phyloP scores from a whole-genome alignment of 441 rosid species.

The Melastoma candidum region DNA sequence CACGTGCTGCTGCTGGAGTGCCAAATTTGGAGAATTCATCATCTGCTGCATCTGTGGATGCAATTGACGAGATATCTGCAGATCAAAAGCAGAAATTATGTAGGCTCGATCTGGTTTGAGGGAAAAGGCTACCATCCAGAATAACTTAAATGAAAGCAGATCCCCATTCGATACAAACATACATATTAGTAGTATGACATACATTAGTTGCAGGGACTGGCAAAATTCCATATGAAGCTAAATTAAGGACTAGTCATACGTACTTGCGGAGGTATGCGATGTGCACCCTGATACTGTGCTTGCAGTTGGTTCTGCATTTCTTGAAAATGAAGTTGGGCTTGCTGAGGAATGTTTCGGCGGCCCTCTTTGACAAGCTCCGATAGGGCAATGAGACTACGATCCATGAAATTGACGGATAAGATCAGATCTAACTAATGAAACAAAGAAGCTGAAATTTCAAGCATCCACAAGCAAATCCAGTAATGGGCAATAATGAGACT shows the following conservation, averaged over 20 bases:
- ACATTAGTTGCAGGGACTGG: constrained; percentile 1
- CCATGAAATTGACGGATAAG: constrained; percentile 4
- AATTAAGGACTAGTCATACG: constrained; percentile 12
- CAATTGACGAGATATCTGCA: constrained; percentile 60
- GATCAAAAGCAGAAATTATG: constrained; percentile 13
- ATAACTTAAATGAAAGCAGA: neutral
- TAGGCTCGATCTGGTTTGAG: neutral
- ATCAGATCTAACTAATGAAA: neutral
- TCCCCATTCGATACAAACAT: neutral
- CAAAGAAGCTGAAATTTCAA: neutral
- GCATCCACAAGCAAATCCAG: neutral
- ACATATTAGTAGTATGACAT: neutral
- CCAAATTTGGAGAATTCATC: constrained; percentile 37
- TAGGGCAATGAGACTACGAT: constrained; percentile 53
- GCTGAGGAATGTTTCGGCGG: constrained; percentile 37
- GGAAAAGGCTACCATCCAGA: neutral
- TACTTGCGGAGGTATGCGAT: constrained; percentile 68
- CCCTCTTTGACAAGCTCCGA: constrained; percentile 72
- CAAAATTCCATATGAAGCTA: neutral
- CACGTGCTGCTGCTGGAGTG: constrained; percentile 45
- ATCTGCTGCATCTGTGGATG: constrained; percentile 73
- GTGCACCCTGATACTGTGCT: constrained; percentile 53
- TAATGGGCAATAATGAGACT: neutral
- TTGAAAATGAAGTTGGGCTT: constrained; percentile 53
- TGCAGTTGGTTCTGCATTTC: constrained; percentile 60